Evolutionary conservation across 345 rosid genomes (phyloP).

Genomic region (Sapria himalayana): DNA sequence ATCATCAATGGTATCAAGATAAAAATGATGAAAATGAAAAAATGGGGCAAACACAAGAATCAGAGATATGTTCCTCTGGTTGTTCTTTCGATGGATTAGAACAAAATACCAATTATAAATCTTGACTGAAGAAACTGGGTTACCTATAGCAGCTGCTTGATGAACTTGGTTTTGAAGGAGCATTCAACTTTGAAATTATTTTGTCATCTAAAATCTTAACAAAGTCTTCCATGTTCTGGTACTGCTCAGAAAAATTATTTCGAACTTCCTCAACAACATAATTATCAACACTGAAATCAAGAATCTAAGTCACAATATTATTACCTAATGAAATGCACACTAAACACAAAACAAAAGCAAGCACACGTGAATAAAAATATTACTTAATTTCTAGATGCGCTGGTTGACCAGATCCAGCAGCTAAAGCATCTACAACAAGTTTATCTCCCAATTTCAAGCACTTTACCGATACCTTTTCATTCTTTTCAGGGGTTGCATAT

Average conservation of each 20-base stretch:
- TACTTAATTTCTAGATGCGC: conserved; percentile 53
- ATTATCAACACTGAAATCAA: conserved; percentile 27
- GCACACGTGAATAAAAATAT: conserved; percentile 1
- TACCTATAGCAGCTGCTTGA: no score
- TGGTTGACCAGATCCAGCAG: conserved; percentile 30
- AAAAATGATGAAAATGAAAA: no score
- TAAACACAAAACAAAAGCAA: conserved; percentile 2
- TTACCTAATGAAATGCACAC: no score
- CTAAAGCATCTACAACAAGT: conserved; percentile 42
- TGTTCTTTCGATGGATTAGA: no score
- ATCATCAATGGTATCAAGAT: no score
- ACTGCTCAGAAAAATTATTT: conserved; percentile 33
- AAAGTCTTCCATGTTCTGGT: conserved; percentile 33
- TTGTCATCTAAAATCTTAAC: conserved; percentile 26
- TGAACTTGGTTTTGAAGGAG: conserved; percentile 12
- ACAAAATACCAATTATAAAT: no score
- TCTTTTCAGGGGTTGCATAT: no score
- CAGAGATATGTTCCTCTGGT: no score
- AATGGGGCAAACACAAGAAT: no score
- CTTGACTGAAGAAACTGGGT: no score
- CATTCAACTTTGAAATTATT: conserved; percentile 25
- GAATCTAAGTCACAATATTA: not conserved
- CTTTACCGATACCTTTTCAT: no score
- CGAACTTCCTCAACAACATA: conserved; percentile 23
- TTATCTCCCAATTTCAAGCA: conserved; percentile 33